Base-by-base conservation (phyloP, 805 yeast genomes). In the Candida glaebosa region DNA sequence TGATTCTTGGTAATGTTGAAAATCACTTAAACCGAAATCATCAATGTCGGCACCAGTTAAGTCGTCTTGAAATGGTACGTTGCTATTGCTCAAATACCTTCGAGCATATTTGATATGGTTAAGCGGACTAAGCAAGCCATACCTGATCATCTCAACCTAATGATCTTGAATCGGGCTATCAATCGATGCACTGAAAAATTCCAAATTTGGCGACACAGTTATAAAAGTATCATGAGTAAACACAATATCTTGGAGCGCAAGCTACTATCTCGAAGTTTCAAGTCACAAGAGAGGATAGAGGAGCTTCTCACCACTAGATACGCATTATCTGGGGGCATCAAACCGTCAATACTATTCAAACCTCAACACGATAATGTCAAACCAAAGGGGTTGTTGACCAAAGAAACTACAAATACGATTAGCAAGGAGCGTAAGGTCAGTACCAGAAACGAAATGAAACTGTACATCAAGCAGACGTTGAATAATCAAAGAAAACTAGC, bases 251-350 rank as follows among this genome's bases (percentile, higher is more conserved):
- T 78, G 12, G 83, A 78, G 48, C 67, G 56, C 38, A 71, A 66
- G 33, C 56, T 78, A 12, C 59, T 78, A 5, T 54, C 76, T 3
- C 52, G 81, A 45, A 66, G 77, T 28, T 72, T 64, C 41, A 64
- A 59, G 42, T 65, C 60, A 25, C 53, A 42, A 45, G 65, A 50
- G 51, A 62, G 61, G 38, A 66, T 76, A 7, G 52, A 62, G 22
- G 65, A 70, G 40, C 56, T 75, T 5, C 49, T 78, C 15, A 71
- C 67, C 38, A 51, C 67, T 2, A 53, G 83, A 39, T 78, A 76
- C 54, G 67, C 79, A 0, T 42, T 60, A 10, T 49, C 58, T 1
- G 81, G 80, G 6, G 64, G 61, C 22, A 79, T 74, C 47, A 75
- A 71, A 53, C 75, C 76, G 17, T 62, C 58, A 33, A 53, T 78